These are phyloP conservation scores for Nemania abortiva DNA, from an alignment of 2,329 filamentous ascomycete genomes.

Conservation along the genomic window DNA sequence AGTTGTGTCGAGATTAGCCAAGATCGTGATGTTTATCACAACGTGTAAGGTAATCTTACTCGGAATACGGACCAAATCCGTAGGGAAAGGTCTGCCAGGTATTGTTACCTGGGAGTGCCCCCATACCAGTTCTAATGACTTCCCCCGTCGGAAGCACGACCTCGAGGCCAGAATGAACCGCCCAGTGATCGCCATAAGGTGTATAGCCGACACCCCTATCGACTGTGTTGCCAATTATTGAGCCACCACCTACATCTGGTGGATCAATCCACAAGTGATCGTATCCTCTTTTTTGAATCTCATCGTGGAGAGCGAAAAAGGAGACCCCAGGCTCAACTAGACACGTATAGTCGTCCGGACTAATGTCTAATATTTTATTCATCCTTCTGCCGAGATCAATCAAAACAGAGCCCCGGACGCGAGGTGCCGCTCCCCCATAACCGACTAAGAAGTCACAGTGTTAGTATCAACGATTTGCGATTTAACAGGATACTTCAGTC, in stretches of 20 bases:
- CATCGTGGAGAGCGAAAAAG: constrained; percentile 63
- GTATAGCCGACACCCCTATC: constrained; percentile 62
- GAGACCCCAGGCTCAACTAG: constrained; percentile 69
- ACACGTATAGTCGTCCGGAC: constrained; percentile 61
- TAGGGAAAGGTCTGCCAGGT: constrained; percentile 59
- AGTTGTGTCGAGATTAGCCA: constrained; percentile 18
- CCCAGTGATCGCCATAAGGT: constrained; percentile 59
- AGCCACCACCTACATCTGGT: constrained; percentile 59
- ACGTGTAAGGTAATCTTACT: constrained; percentile 42
- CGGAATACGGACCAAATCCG: constrained; percentile 56
- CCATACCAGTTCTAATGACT: constrained; percentile 58
- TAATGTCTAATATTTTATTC: constrained; percentile 65
- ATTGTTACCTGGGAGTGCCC: constrained; percentile 54
- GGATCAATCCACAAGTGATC: constrained; percentile 59
- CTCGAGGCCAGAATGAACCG: constrained; percentile 57
- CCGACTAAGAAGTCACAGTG: constrained; percentile 53
- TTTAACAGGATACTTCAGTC: neutral
- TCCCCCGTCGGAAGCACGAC: constrained; percentile 58
- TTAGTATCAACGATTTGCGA: constrained; percentile 21
- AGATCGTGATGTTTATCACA: neutral
- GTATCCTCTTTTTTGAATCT: constrained; percentile 54
- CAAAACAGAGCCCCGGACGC: constrained; percentile 63
- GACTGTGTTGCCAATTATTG: constrained; percentile 60
- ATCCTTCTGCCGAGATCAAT: constrained; percentile 66
- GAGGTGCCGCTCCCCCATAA: constrained; percentile 66